phyloP scores from a whole-genome alignment of 352 stramenopile genomes.

The Phytophthora nicotianae region DNA sequence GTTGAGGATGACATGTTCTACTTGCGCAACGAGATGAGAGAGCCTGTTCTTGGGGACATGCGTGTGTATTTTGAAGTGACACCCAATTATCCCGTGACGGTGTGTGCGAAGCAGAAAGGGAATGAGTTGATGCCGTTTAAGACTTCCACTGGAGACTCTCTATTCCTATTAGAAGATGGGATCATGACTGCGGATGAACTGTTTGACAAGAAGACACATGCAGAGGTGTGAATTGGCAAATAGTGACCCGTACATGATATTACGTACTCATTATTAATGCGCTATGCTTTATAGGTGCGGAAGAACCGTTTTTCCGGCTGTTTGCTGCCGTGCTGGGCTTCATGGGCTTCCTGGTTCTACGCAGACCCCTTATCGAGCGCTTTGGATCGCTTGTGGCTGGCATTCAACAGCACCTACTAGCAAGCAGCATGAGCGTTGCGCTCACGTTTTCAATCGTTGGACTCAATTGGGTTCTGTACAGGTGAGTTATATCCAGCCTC shows the following conservation, averaged over 20 bases:
- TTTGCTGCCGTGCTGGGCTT: slow-evolving; percentile 70
- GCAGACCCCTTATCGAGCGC: slow-evolving; percentile 38
- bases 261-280: not conserved
- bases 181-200: slow-evolving; percentile 52
- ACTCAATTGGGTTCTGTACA: slow-evolving; percentile 54
- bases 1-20: slow-evolving; percentile 71
- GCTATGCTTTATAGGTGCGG: slow-evolving; percentile 38
- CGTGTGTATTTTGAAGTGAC: slow-evolving; percentile 70
- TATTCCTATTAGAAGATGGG: slow-evolving; percentile 72
- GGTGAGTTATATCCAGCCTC: slow-evolving; percentile 31
- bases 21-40: slow-evolving; percentile 19
- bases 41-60: slow-evolving; percentile 57
- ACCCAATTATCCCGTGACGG: slow-evolving; percentile 68
- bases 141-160: slow-evolving; percentile 43
- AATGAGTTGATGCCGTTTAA: slow-evolving; percentile 46
- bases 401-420: slow-evolving; percentile 58
- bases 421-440: slow-evolving; percentile 46
- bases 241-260: too few species aligned
- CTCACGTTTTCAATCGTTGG: slow-evolving; percentile 58
- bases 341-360: slow-evolving; percentile 67
- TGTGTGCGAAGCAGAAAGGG: slow-evolving; percentile 48
- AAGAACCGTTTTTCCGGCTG: slow-evolving; percentile 67
- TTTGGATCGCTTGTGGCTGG: slow-evolving; percentile 34
- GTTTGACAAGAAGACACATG: slow-evolving; percentile 49
- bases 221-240: slow-evolving; percentile 38